Conservation (phyloP, 2,329 filamentous ascomycete species). For the Colletotrichum graminicola region DNA sequence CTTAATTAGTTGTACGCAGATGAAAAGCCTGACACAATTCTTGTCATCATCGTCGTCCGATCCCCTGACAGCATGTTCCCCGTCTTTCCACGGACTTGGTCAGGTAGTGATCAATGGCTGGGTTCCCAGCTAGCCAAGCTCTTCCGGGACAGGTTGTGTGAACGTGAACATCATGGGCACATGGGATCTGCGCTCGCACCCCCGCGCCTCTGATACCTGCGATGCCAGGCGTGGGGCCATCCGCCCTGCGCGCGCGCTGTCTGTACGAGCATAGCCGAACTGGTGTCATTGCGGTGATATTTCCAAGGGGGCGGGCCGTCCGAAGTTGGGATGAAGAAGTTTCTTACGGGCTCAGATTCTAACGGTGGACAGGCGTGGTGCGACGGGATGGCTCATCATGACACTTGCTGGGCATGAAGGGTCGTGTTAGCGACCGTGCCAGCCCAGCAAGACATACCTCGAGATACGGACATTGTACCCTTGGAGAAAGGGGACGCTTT, state of each 20-base stretch:
- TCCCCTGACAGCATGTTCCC: neutral
- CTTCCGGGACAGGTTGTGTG: neutral
- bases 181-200: neutral
- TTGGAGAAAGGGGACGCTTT: neutral
- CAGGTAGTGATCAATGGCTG: neutral
- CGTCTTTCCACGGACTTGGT: neutral
- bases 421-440: neutral
- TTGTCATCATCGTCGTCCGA: neutral
- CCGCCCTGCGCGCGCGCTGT: neutral
- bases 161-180: neutral
- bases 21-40: neutral
- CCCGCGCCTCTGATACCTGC: conserved; percentile 2
- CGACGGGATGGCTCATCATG: neutral
- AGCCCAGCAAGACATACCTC: neutral
- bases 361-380: neutral
- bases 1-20: neutral
- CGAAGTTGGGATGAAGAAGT: neutral
- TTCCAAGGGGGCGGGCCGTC: neutral
- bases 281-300: neutral
- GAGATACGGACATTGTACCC: neutral
- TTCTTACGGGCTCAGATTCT: neutral
- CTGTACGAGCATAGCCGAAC: neutral
- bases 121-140: neutral
- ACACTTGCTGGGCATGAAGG: neutral
- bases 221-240: conserved; percentile 8